phyloP scores from a whole-genome alignment of 306 rosid species.

The Myrica gale region DNA sequence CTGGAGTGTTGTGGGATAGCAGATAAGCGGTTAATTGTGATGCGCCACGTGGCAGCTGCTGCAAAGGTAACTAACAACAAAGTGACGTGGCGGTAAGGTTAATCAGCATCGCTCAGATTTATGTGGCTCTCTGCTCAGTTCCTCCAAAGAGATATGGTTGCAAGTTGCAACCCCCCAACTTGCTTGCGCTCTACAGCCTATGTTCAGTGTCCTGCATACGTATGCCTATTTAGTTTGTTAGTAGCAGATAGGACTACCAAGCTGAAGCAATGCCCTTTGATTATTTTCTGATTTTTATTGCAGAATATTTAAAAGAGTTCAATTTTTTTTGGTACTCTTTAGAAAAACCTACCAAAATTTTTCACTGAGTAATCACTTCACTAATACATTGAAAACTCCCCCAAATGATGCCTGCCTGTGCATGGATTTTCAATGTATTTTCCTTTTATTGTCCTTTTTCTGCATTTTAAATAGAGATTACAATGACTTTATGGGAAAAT shows the following conservation, averaged over 20 bases:
- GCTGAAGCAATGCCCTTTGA: too few relatives aligned
- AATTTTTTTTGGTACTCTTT: too few relatives aligned
- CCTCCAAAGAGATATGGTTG: slow-evolving; percentile 52
- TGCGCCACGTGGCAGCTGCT: slow-evolving; percentile 46
- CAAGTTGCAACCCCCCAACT: slow-evolving; percentile 7
- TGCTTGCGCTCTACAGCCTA: slow-evolving; percentile 10
- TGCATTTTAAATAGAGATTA: too few relatives aligned
- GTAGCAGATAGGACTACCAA: not conserved
- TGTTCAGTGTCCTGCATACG: not conserved
- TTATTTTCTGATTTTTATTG: too few relatives aligned
- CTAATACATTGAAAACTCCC: too few relatives aligned
- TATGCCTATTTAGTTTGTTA: not conserved
- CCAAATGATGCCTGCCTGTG: too few relatives aligned
- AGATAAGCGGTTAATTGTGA: slow-evolving; percentile 55
- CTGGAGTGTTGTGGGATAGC: slow-evolving; percentile 31
- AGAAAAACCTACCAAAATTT: too few relatives aligned
- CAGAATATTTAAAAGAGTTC: too few relatives aligned
- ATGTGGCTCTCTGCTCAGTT: slow-evolving; percentile 62
- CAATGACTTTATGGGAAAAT: too few relatives aligned
- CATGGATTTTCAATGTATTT: too few relatives aligned
- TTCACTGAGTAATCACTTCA: too few relatives aligned
- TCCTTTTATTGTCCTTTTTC: too few relatives aligned
- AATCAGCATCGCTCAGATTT: slow-evolving; percentile 48
- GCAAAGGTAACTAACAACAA: slow-evolving; percentile 36
- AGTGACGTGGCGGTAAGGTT: slow-evolving; percentile 29